Evolutionary conservation across 768 basidiomycete genomes (phyloP).

Genomic region (Mycena indigotica): DNA sequence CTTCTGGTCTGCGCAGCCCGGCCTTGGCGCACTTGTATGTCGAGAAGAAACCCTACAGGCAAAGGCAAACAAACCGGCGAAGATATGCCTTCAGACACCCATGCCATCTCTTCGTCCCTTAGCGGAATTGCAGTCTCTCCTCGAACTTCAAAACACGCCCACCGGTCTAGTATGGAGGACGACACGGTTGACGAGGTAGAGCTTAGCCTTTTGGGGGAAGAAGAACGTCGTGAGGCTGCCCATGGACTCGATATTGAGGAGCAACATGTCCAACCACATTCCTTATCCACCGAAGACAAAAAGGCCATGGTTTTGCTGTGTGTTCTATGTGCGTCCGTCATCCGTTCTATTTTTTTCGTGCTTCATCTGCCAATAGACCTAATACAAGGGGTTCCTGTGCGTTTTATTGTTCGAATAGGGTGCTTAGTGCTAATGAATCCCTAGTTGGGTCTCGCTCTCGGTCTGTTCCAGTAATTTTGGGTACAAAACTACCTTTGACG

Average conservation of each 20-base stretch:
- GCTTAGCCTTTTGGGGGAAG: conserved; percentile 59
- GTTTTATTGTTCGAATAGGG: conserved; percentile 31
- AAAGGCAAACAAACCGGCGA: conserved; percentile 13
- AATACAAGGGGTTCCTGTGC: conserved; percentile 88
- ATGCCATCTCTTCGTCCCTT: conserved; percentile 60
- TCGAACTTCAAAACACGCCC: conserved; percentile 43
- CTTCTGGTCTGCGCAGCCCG: not conserved
- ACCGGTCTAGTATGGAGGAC: conserved; percentile 29
- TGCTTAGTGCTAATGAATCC: conserved; percentile 9
- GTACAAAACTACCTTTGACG: not conserved
- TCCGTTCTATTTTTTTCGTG: conserved; percentile 3
- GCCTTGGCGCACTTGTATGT: conserved; percentile 12
- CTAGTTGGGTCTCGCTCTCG: conserved; percentile 87
- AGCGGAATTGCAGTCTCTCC: conserved; percentile 62
- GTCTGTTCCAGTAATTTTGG: conserved; percentile 38
- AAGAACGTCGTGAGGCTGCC: conserved; percentile 52
- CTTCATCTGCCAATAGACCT: conserved; percentile 49
- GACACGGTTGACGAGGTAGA: conserved; percentile 59
- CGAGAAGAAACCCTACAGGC: conserved; percentile 16
- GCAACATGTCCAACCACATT: conserved; percentile 9
- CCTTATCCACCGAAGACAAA: conserved; percentile 57
- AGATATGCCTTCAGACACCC: conserved; percentile 36
- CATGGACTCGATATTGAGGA: conserved; percentile 46
- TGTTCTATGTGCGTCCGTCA: conserved; percentile 70
- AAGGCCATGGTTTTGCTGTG: conserved; percentile 82